phyloP scores from a whole-genome alignment of 306 rosid species.

The Pyrus pyrifolia region DNA sequence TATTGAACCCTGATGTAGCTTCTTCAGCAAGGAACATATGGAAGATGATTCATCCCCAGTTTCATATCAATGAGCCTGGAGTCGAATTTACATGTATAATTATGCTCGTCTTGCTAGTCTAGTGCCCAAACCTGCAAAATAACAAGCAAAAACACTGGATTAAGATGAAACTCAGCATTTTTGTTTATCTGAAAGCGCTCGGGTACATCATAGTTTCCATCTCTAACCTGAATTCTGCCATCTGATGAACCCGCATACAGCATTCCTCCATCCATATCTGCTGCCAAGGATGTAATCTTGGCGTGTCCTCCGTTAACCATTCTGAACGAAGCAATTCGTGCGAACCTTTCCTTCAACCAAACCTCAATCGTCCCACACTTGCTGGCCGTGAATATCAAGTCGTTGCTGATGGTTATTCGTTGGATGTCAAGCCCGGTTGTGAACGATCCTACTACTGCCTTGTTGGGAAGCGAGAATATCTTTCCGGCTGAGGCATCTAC shows the following conservation, averaged over 20 bases:
- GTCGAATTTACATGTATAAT: background rate
- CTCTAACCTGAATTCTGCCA: conserved; percentile 75
- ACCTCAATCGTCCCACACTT: conserved; percentile 73
- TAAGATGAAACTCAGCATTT: background rate
- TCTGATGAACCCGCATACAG: conserved; percentile 74
- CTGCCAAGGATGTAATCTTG: conserved; percentile 60
- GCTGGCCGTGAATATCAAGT: conserved; percentile 66
- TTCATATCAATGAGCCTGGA: background rate
- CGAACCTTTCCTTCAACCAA: conserved; percentile 59
- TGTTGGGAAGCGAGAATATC: conserved; percentile 59
- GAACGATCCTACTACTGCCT: conserved; percentile 60
- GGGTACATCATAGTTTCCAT: no score
- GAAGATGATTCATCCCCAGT: background rate
- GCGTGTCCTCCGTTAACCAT: conserved; percentile 52
- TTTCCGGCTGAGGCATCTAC: conserved; percentile 62
- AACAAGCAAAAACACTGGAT: background rate
- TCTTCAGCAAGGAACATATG: background rate
- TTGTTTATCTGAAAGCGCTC: no score
- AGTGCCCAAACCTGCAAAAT: conserved; percentile 68
- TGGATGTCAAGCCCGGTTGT: conserved; percentile 65
- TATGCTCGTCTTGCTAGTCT: conserved; percentile 21
- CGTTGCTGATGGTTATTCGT: conserved; percentile 56
- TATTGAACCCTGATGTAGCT: background rate
- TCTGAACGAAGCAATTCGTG: conserved; percentile 60
- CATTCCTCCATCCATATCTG: conserved; percentile 53